Conservation (phyloP, 75 land plant genomes). For the Sequoiadendron giganteum region DNA sequence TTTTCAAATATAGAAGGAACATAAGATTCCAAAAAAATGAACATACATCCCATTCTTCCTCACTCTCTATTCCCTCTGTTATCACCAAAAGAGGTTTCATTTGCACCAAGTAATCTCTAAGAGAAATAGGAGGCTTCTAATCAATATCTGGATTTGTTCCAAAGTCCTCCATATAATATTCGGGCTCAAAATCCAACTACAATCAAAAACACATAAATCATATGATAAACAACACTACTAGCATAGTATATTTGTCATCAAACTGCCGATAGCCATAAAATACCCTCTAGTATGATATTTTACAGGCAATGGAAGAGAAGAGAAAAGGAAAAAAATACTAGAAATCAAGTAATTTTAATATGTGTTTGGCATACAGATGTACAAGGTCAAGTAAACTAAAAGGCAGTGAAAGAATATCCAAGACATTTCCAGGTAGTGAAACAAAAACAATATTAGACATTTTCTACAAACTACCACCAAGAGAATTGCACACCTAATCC, state of each 20-base stretch:
- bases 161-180: conserved; percentile 69
- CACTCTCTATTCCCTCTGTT: conserved; percentile 52
- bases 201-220: background rate
- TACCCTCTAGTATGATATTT: background rate
- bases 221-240: background rate
- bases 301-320: background rate
- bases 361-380: background rate
- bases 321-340: background rate
- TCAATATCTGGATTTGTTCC: conserved; percentile 77
- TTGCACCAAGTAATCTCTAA: conserved; percentile 55
- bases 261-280: background rate
- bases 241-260: background rate
- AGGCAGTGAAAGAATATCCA: background rate
- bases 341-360: background rate
- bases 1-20: background rate
- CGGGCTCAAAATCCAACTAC: conserved; percentile 83
- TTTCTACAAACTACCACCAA: background rate
- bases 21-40: conserved; percentile 1
- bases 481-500: background rate
- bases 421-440: background rate
- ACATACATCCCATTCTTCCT: conserved; percentile 82
- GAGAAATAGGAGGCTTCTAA: conserved; percentile 68
- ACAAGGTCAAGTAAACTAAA: background rate
- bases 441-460: background rate
- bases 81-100: conserved; percentile 63